Conservation (phyloP, 805 yeast genomes). For the Candida chauliodis region DNA sequence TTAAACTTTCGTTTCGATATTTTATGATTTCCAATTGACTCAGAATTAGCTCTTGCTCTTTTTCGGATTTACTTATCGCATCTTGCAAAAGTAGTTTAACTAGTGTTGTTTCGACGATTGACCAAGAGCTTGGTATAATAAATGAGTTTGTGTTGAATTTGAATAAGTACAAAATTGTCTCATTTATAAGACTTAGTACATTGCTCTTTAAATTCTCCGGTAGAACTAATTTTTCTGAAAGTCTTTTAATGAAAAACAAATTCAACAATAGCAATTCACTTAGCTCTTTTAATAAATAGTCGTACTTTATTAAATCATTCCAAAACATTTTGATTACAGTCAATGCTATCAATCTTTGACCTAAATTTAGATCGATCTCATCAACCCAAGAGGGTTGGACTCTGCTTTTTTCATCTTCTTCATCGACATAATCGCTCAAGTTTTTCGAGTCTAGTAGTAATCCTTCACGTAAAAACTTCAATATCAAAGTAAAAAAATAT, state of each 20-base stretch:
- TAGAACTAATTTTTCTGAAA: constrained; percentile 12
- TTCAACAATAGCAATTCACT: constrained; percentile 56
- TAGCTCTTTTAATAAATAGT: constrained; percentile 59
- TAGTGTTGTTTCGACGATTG: constrained; percentile 45
- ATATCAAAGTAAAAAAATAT: constrained; percentile 60
- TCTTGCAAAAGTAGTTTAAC: constrained; percentile 32
- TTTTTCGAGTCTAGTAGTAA: constrained; percentile 27
- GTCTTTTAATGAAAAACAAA: constrained; percentile 37
- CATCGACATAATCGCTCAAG: constrained; percentile 17
- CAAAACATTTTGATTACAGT: constrained; percentile 66
- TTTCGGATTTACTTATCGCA: constrained; percentile 16
- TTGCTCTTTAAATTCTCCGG: constrained; percentile 22
- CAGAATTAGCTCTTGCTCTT: constrained; percentile 23
- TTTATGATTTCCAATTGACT: constrained; percentile 59
- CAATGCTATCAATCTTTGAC: constrained; percentile 31
- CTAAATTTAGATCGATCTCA: constrained; percentile 27
- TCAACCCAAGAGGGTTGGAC: constrained; percentile 11
- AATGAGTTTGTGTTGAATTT: constrained; percentile 55
- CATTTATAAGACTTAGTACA: constrained; percentile 25
- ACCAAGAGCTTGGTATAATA: constrained; percentile 64
- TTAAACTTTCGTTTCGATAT: constrained; percentile 68
- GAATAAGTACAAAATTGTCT: constrained; percentile 39
- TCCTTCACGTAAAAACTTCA: constrained; percentile 45
- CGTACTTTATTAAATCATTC: constrained; percentile 57
- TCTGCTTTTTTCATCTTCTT: constrained; percentile 4